A percentile compares a stretch with the other conserved stretches of the same genome.
phyloP scores from a whole-genome alignment of 345 rosid genomes.

The Diplotaxis tenuifolia region DNA sequence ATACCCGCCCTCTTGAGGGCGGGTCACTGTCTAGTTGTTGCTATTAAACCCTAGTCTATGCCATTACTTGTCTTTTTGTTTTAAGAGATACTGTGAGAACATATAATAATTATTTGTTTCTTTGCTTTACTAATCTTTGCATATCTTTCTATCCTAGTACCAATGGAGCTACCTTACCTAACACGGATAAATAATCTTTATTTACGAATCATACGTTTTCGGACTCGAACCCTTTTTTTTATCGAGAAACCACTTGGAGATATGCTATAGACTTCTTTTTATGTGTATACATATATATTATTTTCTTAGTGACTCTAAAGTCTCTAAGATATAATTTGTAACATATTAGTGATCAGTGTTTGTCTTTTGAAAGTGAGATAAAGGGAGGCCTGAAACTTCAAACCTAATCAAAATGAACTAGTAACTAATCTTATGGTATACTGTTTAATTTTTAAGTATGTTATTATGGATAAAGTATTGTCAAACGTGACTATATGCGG shows the following conservation, averaged over 20 bases:
- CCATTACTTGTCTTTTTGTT: conserved; percentile 34
- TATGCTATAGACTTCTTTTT: background rate
- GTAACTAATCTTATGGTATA: background rate
- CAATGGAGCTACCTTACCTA: conserved; percentile 16
- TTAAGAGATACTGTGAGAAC: conserved; percentile 18
- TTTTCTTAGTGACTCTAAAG: background rate
- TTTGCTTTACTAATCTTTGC: conserved; percentile 24
- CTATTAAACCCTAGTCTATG: conserved; percentile 23
- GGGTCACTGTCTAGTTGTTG: too few species aligned
- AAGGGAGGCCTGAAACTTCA: conserved; percentile 12
- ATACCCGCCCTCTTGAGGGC: too few species aligned
- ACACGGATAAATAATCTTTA: background rate
- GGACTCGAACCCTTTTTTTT: too few species aligned
- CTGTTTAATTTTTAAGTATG: background rate
- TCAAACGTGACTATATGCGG: background rate
- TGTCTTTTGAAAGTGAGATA: conserved; percentile 7
- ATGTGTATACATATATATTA: background rate
- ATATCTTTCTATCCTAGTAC: background rate
- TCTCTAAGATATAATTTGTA: background rate
- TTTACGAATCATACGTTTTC: background rate
- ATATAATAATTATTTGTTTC: conserved; percentile 29
- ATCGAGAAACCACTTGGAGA: background rate
- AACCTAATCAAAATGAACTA: conserved; percentile 24
- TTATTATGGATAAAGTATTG: background rate
- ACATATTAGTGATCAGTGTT: background rate